Conservation (phyloP, 768 basidiomycete species). For the Holtermanniella nyarrowii region DNA sequence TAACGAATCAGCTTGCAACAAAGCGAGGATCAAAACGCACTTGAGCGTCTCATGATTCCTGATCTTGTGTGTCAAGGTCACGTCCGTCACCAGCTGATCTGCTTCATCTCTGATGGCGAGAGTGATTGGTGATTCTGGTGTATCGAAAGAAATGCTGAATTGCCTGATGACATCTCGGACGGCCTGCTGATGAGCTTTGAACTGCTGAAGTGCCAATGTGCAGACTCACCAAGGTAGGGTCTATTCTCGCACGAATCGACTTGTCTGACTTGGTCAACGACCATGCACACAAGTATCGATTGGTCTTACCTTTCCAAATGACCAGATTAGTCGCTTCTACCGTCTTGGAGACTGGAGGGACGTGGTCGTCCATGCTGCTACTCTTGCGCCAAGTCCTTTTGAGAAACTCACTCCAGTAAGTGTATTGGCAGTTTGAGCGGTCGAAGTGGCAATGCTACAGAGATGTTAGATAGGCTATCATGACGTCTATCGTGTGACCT, state of each 20-base stretch:
- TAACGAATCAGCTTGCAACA: constrained; percentile 2
- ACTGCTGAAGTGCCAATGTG: background rate
- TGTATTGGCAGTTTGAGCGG: too few species aligned
- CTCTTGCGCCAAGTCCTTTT: background rate
- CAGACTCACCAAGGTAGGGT: background rate
- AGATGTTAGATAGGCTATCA: too few species aligned
- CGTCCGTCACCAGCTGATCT: constrained; percentile 34
- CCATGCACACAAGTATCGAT: background rate
- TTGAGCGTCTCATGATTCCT: constrained; percentile 25
- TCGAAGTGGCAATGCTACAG: too few species aligned
- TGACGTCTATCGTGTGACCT: too few species aligned
- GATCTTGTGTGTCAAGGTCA: constrained; percentile 29
- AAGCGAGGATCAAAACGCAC: constrained; percentile 6
- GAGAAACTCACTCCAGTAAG: too few species aligned
- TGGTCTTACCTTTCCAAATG: background rate
- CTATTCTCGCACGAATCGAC: background rate
- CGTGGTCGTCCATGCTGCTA: background rate
- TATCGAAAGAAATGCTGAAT: constrained; percentile 15
- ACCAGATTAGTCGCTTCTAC: background rate
- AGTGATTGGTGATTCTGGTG: constrained; percentile 33
- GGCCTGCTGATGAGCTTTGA: background rate
- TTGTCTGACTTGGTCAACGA: background rate
- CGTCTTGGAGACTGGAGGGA: background rate
- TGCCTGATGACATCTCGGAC: background rate
- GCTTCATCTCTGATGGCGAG: constrained; percentile 32